Conservation (phyloP, 768 basidiomycete genomes). For the Austroboletus eburneus region DNA sequence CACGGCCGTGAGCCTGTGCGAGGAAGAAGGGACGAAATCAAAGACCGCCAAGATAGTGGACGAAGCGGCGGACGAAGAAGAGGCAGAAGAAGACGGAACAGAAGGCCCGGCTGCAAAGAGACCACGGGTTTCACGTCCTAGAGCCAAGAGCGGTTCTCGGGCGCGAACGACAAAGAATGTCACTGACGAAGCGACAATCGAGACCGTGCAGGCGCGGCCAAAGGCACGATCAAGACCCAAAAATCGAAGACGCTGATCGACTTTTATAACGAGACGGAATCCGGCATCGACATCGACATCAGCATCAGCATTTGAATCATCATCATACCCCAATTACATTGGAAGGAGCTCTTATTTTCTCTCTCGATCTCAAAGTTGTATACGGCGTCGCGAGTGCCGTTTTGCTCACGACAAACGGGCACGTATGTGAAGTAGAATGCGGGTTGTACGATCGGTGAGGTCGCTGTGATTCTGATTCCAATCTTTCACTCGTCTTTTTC, state of each 20-base stretch:
- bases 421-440: conserved; percentile 14
- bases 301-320: conserved; percentile 13
- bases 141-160: conserved; percentile 23
- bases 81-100: conserved; percentile 10
- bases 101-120: conserved; percentile 17
- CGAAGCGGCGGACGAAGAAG: conserved; percentile 11
- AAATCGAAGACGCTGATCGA: conserved; percentile 27
- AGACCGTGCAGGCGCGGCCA: conserved; percentile 25
- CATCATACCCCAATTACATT: conserved; percentile 21
- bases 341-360: conserved; percentile 17
- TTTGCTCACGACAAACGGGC: conserved; percentile 3
- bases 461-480: conserved; percentile 7
- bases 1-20: conserved; percentile 31
- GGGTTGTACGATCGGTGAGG: conserved; percentile 16
- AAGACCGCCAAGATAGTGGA: conserved; percentile 16
- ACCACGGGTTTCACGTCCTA: conserved; percentile 15
- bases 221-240: conserved; percentile 30
- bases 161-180: conserved; percentile 9
- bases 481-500: conserved; percentile 4
- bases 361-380: conserved; percentile 25
- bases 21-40: conserved; percentile 22
- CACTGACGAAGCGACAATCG: conserved; percentile 12
- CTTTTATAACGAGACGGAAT: conserved; percentile 10
- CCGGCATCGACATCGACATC: conserved; percentile 15
- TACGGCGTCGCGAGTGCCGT: conserved; percentile 9